Evolutionary conservation across 2,329 filamentous ascomycete genomes (phyloP), one percentile per base, ranked within the genome.

Genomic region (Monilinia fructigena): DNA sequence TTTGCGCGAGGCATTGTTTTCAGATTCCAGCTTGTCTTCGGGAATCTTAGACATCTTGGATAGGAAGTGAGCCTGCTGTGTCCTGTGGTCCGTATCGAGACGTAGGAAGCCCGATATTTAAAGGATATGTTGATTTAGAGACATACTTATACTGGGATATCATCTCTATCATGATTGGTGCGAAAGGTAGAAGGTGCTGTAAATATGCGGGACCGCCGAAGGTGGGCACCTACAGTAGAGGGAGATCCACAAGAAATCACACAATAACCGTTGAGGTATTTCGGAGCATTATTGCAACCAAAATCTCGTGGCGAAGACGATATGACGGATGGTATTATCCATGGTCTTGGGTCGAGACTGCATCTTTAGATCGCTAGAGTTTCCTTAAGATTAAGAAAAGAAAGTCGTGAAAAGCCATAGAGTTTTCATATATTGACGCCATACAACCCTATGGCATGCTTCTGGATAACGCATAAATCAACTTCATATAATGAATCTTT

Each of bases 231-330:
- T 35, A 28, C 1, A 28, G 28, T 28, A 47, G 61, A 45, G 40
- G 20, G 20, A 63, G 18, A 55, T 55, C 61, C 61, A 63, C 61
- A 31, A 40, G 52, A 55, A 60, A 63, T 55, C 38, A 63, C 61
- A 63, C 61, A 63, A 63, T 63, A 50, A 6, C 20, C 20, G 20
- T 48, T 45, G 18, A 55, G 40, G 12, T 23, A 35, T 55, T 26
- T 47, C 50, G 26, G 50, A 35, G 38, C 31, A 47, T 35, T 8
- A 14, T 55, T 20, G 38, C 35, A 63, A 38, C 18, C 42, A 48
- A 23, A 38, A 6, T 14, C 16, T 50, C 31, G 28, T 60, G 58
- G 28, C 12, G n/a, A 60, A 50, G n/a, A 50, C 58, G 14, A 38
- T 26, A 48, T 14, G 48, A 18, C 7, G 31, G 48, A 23, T 31